Evolutionary conservation across 129 eudicot genomes (phyloP), one percentile per base, ranked within the genome.

Genomic region (Ambrosia trifida): DNA sequence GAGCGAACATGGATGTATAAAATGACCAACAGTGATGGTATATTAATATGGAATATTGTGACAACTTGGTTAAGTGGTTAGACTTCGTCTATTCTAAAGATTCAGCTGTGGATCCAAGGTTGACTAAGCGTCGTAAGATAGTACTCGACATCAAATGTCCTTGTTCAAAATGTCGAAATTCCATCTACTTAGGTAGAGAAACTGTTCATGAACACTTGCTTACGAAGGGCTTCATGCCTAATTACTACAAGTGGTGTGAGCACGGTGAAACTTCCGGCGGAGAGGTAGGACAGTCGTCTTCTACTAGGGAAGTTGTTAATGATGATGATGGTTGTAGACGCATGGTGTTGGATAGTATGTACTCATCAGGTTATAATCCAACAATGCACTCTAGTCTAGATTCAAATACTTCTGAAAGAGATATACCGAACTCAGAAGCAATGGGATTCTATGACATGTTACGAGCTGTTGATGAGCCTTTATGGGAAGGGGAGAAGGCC

Each of bases 301-400:
- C n/a, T 46, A 11, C 16, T 3, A 46, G 14, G 51, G 14, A 11
- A 36, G 41, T 36, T 36, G 41, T 36, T 46, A 14, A 11, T 46
- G 14, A 9, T 46, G 51, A 19, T 54, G 35, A 54, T 54, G 61
- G 35, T 2, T 19, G 33, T 24, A 54, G 61, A 54, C 61, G 33
- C 32, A 19, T 54, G 61, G 61, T 54, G 61, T 20, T 19, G n/a
- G 61, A 54, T 54, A 54, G 33, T 33, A 54, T 54, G 61, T 54
- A 19, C 24, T 12, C 35, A 7, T 9, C 13, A 7, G n/a, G 33
- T 20, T 54, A 54, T 20, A 20, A 46, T 46, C 35, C 35, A 20
- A 4, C 33, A 10, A 3, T 3, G 7, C 35, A 54, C 5, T 9
- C 35, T 19, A 54, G 19, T 24, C 7, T 19, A 3, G 61, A 54